Evolutionary conservation across 2,329 filamentous ascomycete species (phyloP).

Genomic region (Acrodontium crateriforme): DNA sequence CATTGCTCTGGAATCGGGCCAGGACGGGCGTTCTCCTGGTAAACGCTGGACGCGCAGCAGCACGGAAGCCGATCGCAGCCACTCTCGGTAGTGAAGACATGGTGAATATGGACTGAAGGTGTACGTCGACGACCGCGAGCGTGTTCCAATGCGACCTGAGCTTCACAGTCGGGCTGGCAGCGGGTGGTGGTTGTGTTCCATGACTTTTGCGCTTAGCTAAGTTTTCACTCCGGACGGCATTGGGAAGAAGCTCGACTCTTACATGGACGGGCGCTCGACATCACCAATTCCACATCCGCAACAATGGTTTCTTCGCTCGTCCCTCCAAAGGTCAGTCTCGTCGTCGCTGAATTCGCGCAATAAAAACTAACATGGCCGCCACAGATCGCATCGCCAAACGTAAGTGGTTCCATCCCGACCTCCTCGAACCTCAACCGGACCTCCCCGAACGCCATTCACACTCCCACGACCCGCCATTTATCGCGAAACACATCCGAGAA

Average conservation of each 20-base stretch:
- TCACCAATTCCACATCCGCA: no score
- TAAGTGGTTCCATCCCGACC: constrained; percentile 47
- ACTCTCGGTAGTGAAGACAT: constrained; percentile 28
- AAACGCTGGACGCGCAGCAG: constrained; percentile 17
- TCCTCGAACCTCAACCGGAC: no score
- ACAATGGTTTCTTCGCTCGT: constrained; percentile 70
- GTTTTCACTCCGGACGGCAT: no score
- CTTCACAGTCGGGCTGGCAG: no score
- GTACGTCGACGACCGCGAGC: no score
- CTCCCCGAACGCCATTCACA: constrained; percentile 2
- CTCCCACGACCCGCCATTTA: not conserved
- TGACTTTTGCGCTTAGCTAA: no score
- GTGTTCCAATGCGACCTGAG: no score
- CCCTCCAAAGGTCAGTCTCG: constrained; percentile 73
- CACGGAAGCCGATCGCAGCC: constrained; percentile 28
- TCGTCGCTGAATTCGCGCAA: constrained; percentile 21
- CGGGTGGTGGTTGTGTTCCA: constrained; percentile 3
- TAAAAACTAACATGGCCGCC: constrained; percentile 18
- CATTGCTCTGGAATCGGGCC: constrained; percentile 6
- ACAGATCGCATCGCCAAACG: constrained; percentile 71
- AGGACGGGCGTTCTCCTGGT: constrained; percentile 12
- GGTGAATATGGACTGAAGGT: no score
- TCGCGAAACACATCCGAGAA: not conserved
- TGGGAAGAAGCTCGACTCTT: no score
- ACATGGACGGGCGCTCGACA: no score